Evolutionary conservation across 371 early-diverging fungal genomes (phyloP).

Genomic region (Nosema muscidifuracis): DNA sequence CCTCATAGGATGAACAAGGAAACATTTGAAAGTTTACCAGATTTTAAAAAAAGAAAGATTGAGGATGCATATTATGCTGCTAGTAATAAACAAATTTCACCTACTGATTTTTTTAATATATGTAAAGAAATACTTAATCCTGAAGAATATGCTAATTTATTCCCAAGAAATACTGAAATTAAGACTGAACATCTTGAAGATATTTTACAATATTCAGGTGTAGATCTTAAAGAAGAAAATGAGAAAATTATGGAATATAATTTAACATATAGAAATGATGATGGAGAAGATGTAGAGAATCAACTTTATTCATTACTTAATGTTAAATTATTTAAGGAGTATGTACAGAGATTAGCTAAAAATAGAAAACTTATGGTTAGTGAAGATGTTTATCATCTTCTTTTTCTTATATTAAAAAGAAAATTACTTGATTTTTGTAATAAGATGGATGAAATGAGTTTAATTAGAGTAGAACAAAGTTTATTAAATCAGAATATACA

Average conservation of each 20-base stretch:
- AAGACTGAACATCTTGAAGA: slow-evolving; percentile 63
- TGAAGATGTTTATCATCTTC: slow-evolving; percentile 43
- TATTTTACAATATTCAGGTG: slow-evolving; percentile 63
- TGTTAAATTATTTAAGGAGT: slow-evolving; percentile 54
- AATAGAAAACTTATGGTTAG: slow-evolving; percentile 48
- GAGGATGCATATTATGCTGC: slow-evolving; percentile 42
- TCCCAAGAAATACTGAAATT: slow-evolving; percentile 51
- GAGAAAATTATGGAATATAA: slow-evolving; percentile 58
- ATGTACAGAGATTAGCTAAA: slow-evolving; percentile 49
- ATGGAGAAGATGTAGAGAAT: slow-evolving; percentile 41
- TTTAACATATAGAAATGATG: slow-evolving; percentile 28
- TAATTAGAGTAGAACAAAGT: slow-evolving; percentile 53
- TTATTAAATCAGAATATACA: slow-evolving; percentile 45
- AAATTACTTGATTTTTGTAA: slow-evolving; percentile 61
- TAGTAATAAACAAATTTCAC: slow-evolving; percentile 39
- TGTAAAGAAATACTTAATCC: slow-evolving; percentile 35
- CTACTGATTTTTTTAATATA: slow-evolving; percentile 48
- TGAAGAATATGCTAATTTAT: slow-evolving; percentile 39
- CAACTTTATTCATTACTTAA: slow-evolving; percentile 56
- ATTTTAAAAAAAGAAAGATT: slow-evolving; percentile 53
- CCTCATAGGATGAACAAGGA: slow-evolving; percentile 59
- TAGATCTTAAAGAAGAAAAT: slow-evolving; percentile 63
- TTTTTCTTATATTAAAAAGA: slow-evolving; percentile 61
- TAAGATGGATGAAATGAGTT: slow-evolving; percentile 57
- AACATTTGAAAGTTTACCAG: slow-evolving; percentile 45